Evolutionary conservation across 148 eudicot species (phyloP), one percentile per base, ranked within the genome.

Genomic region (Heliosperma pusillum): DNA sequence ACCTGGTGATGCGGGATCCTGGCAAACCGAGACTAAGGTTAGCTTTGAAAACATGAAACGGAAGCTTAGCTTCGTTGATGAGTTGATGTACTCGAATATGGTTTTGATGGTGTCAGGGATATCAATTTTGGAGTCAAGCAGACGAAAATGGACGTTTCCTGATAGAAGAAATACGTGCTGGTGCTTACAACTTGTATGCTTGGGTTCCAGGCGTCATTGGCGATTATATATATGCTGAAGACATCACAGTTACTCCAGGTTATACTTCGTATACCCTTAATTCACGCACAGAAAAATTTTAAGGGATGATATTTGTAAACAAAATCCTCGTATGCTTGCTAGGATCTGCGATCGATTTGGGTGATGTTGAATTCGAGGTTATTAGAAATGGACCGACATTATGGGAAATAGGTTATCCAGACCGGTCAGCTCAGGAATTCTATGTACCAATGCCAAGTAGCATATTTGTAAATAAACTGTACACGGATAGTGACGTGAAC

Each of bases 381-480:
- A 84, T 83, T 29, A 86, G 98, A 83, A 78, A 76, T 45, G 98
- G 96, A 11, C 90, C 93, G 1, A 90, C 98, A 1, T 20, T 93
- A 0, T 93, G 98, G 98, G 87, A 93, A 78, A 90, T 93, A 11
- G 97, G 98, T 27, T 55, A 82, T 20, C 97, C 98, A 3, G 98
- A 93, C 74, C 93, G 97, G 9, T 88, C 88, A 29, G 97, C 98
- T 27, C 79, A 81, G 17, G 97, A 93, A 82, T 93, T 93, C 65
- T 89, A 80, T 53, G 85, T 93, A 20, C 98, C 98, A 16, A 75
- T 77, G 25, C 92, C 98, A 4, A 69, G 65, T 70, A 87, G 83
- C 4, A 36, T 45, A 6, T 77, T 77, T 5, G 71, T 78, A 13
- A 93, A 87, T 79, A 82, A 72, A 55, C 77, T 89, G 62, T 33